Conservation (phyloP, 192 early-diverging fungal genomes). For the Kappamyces sp. region DNA sequence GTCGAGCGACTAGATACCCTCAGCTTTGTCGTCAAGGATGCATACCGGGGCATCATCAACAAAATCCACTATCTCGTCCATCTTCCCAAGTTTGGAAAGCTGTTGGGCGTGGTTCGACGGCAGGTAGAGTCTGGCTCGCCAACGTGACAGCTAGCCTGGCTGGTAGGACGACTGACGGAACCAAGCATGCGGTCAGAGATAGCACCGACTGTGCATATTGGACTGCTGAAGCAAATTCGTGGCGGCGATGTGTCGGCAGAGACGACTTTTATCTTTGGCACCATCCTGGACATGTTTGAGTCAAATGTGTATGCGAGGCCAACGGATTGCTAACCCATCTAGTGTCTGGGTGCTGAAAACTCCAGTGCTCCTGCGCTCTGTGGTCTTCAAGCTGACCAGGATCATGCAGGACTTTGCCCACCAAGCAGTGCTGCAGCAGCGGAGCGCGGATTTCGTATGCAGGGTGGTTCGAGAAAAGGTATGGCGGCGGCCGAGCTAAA, state of each 20-base stretch:
- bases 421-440: conserved; percentile 34
- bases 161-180: not conserved
- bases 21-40: conserved; percentile 4
- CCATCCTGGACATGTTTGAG: too few relatives aligned
- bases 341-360: conserved; percentile 21
- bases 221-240: conserved; percentile 14
- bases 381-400: conserved; percentile 41
- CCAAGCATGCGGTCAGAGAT: not conserved
- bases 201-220: conserved; percentile 1
- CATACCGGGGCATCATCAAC: conserved; percentile 4
- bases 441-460: conserved; percentile 42
- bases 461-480: conserved; percentile 54
- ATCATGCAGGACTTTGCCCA: conserved; percentile 51
- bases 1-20: not conserved
- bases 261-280: too few relatives aligned
- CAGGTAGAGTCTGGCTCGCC: not conserved
- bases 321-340: too few relatives aligned
- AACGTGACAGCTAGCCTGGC: conserved; percentile 2
- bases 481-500: conserved; percentile 33
- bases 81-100: conserved; percentile 1
- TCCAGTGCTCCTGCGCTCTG: conserved; percentile 31
- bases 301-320: too few relatives aligned
- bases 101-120: not conserved
- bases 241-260: conserved; percentile 2
- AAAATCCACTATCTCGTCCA: conserved; percentile 4